These are phyloP conservation scores for Epichloe amarillans DNA, from an alignment of 2,329 filamentous ascomycete species.

Conservation along the genomic window DNA sequence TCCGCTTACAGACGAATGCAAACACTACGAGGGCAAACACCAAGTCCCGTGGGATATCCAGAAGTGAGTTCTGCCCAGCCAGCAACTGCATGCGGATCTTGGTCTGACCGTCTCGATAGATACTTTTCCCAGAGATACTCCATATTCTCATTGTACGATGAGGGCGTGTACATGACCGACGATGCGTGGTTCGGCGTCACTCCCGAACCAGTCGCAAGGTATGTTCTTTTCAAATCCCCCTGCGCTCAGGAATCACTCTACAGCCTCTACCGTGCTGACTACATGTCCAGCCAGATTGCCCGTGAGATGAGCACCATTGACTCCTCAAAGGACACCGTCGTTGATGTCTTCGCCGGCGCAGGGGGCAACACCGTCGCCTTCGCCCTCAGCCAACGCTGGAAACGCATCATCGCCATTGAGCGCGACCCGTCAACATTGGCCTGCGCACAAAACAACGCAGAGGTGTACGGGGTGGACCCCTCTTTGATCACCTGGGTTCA, in stretches of 20 bases:
- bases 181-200: conserved; percentile 97
- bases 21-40: conserved; percentile 57
- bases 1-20: conserved; percentile 47
- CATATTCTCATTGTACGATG: conserved; percentile 78
- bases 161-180: conserved; percentile 81
- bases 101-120: conserved; percentile 29
- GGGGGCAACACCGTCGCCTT: conserved; percentile 96
- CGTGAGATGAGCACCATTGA: conserved; percentile 49
- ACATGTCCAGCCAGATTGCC: conserved; percentile 53
- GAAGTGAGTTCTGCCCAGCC: conserved; percentile 45
- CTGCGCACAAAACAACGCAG: conserved; percentile 86
- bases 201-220: conserved; percentile 81
- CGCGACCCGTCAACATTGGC: conserved; percentile 65
- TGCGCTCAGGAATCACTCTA: background rate
- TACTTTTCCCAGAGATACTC: conserved; percentile 85
- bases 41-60: conserved; percentile 74
- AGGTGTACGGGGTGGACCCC: conserved; percentile 64
- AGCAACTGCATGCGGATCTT: background rate
- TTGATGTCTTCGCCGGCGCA: conserved; percentile 84
- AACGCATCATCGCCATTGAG: conserved; percentile 78
- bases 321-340: conserved; percentile 48
- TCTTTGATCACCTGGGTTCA: conserved; percentile 69
- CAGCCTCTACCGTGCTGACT: background rate
- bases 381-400: conserved; percentile 66
- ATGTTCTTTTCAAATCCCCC: conserved; percentile 16